Conservation (phyloP, 371 early-diverging fungal genomes). For the Chytridium lagenaria region DNA sequence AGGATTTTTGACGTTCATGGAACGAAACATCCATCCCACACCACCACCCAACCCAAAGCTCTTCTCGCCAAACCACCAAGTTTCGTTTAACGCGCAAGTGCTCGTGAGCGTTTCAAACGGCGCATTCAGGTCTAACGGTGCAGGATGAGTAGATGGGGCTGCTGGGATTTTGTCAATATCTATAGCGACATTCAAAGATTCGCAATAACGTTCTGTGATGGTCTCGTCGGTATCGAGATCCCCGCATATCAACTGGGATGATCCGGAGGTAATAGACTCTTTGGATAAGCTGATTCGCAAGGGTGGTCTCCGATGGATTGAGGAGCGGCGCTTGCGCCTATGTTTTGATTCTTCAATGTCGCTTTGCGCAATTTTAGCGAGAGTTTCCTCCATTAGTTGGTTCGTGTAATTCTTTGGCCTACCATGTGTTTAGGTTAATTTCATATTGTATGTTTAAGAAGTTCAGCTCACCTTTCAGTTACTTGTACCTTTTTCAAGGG, state of each 20-base stretch:
- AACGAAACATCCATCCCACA: conserved; percentile 27
- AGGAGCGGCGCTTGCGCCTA: too few species aligned
- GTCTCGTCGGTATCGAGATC: background rate
- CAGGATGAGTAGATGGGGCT: background rate
- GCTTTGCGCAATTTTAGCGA: too few species aligned
- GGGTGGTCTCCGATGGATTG: too few species aligned
- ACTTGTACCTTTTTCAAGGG: too few species aligned
- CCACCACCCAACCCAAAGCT: conserved; percentile 30
- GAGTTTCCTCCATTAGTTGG: too few species aligned
- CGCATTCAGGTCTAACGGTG: background rate
- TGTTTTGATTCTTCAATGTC: too few species aligned
- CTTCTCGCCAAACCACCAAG: conserved; percentile 22
- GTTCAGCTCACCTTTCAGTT: too few species aligned
- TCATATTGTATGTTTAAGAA: too few species aligned
- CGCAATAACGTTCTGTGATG: background rate
- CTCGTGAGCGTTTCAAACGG: background rate
- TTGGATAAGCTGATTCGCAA: too few species aligned
- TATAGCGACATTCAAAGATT: background rate
- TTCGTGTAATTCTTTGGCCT: too few species aligned
- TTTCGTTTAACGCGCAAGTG: background rate
- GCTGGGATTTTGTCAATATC: background rate
- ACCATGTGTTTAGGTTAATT: too few species aligned
- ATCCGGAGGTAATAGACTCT: too few species aligned
- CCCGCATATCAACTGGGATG: background rate
- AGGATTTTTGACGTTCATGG: background rate